Conservation (phyloP, 2,329 filamentous ascomycete genomes). For the Leptographium radiaticola region DNA sequence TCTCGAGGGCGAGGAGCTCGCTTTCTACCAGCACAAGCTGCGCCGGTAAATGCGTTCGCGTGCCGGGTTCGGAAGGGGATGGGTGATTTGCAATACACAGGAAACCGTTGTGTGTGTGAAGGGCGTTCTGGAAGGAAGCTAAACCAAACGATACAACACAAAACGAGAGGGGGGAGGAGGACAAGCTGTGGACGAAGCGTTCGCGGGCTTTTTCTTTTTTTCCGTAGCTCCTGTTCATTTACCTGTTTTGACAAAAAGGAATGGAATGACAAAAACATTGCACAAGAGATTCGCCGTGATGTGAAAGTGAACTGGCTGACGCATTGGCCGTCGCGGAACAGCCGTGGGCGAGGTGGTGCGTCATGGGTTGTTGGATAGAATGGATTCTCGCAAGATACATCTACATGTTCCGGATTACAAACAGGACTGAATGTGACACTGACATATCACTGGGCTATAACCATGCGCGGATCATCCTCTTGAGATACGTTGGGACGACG, state of each 20-base stretch:
- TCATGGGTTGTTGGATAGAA: too few species aligned
- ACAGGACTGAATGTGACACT: background rate
- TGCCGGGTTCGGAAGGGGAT: too few species aligned
- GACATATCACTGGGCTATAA: background rate
- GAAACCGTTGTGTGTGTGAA: background rate
- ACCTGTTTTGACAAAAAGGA: background rate
- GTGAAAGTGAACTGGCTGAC: too few species aligned
- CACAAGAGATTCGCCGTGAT: background rate
- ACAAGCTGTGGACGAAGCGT: background rate
- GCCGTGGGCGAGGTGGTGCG: too few species aligned
- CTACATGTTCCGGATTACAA: too few species aligned
- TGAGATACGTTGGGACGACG: background rate
- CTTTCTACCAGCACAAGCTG: slow-evolving; percentile 99
- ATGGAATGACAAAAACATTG: background rate
- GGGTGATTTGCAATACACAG: background rate
- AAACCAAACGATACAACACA: background rate
- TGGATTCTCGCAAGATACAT: too few species aligned
- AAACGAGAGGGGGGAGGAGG: background rate
- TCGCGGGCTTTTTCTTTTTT: background rate
- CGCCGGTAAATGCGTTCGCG: slow-evolving; percentile 62
- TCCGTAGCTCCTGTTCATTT: slow-evolving; percentile 1
- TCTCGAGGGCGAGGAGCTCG: slow-evolving; percentile 97
- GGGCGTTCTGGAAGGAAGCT: background rate
- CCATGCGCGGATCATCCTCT: background rate
- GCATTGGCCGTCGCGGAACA: too few species aligned